Conservation (phyloP, 2,329 filamentous ascomycete species). For the Aspergillus fischeri region DNA sequence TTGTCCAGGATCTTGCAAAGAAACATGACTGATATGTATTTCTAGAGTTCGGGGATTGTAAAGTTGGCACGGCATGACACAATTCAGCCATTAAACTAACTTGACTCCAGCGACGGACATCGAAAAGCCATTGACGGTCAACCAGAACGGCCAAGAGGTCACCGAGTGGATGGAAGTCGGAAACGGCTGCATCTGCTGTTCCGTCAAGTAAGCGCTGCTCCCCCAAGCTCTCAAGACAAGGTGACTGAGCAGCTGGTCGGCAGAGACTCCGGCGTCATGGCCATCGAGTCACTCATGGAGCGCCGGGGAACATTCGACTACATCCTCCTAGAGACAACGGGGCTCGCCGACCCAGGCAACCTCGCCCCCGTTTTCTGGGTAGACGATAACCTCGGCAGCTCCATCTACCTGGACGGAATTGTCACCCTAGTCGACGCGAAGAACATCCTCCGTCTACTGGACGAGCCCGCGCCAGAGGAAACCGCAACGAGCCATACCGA, state of each 20-base stretch:
- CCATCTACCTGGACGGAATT: slow-evolving; percentile 94
- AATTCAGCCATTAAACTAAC: slow-evolving; percentile 1
- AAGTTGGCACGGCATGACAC: slow-evolving; percentile 29
- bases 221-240: neutral
- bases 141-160: slow-evolving; percentile 73
- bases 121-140: slow-evolving; percentile 91
- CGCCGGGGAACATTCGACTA: slow-evolving; percentile 94
- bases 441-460: slow-evolving; percentile 78
- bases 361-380: slow-evolving; percentile 97
- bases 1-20: slow-evolving; percentile 14
- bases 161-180: slow-evolving; percentile 95
- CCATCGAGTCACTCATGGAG: slow-evolving; percentile 93
- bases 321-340: slow-evolving; percentile 93
- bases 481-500: slow-evolving; percentile 41
- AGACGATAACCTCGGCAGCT: slow-evolving; percentile 89
- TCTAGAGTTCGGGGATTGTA: slow-evolving; percentile 76
- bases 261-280: slow-evolving; percentile 86
- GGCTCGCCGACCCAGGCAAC: slow-evolving; percentile 91
- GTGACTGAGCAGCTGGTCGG: slow-evolving; percentile 3
- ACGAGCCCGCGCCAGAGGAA: slow-evolving; percentile 55
- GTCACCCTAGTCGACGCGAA: slow-evolving; percentile 94
- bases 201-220: slow-evolving; percentile 67
- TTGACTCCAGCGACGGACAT: slow-evolving; percentile 72
- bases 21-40: neutral
- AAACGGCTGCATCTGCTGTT: slow-evolving; percentile 97